Evolutionary conservation across 805 yeast species (phyloP).

Genomic region (Starmerella vitae): DNA sequence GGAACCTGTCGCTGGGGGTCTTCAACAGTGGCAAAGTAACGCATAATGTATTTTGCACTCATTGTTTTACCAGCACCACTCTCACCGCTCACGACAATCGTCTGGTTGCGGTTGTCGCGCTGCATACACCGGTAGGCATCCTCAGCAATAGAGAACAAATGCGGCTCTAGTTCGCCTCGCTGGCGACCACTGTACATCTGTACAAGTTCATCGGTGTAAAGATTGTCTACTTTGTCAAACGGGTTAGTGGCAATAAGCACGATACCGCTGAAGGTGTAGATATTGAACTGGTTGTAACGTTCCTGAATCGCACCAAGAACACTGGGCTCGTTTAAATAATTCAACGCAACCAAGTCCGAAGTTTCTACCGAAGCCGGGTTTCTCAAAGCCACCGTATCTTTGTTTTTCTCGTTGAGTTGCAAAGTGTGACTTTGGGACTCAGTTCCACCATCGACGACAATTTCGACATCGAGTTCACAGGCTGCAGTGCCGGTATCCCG

Average conservation of each 20-base stretch:
- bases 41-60: constrained; percentile 91
- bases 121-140: constrained; percentile 95
- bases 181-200: constrained; percentile 89
- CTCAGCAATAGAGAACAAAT: constrained; percentile 92
- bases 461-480: constrained; percentile 37
- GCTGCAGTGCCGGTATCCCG: constrained; percentile 34
- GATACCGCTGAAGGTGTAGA: constrained; percentile 92
- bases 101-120: constrained; percentile 70
- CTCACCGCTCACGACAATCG: constrained; percentile 94
- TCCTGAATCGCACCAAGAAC: constrained; percentile 85
- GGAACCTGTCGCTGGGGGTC: constrained; percentile 28
- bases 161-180: constrained; percentile 94
- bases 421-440: too few species aligned
- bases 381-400: too few species aligned
- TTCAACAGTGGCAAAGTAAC: constrained; percentile 93
- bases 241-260: constrained; percentile 95
- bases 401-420: too few species aligned
- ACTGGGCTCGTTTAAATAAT: constrained; percentile 91
- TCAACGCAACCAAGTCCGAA: constrained; percentile 83
- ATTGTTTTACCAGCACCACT: constrained; percentile 99
- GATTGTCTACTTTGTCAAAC: constrained; percentile 78
- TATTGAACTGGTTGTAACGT: constrained; percentile 77
- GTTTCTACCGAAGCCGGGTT: constrained; percentile 89
- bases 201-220: constrained; percentile 82
- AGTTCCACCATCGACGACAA: constrained; percentile 33